Evolutionary conservation across 371 early-diverging fungal species (phyloP), one percentile per base, ranked within the genome.

Genomic region (Haplosporangium sp.): DNA sequence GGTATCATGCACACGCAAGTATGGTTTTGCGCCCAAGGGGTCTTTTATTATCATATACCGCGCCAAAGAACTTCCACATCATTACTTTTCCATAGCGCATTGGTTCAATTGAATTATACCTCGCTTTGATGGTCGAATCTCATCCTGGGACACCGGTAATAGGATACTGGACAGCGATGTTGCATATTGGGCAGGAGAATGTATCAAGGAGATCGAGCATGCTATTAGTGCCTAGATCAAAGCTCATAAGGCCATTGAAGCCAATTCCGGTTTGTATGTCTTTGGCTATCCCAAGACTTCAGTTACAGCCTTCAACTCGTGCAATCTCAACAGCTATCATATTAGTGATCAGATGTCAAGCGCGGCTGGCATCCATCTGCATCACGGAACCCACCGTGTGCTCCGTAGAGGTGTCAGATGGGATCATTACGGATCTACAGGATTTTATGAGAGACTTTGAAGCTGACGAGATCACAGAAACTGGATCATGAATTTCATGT

Each of bases 31-130:
- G 6, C 96, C 98, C 47, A 98, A 98, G 86, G 98, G 98, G 6
- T 93, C 96, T 5, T 95, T 95, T n/a, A 94, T 98, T 36, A 87
- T 98, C 67, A 94, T 98, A 96, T 98, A 96, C 75, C 84, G 89
- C 37, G 75, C 83, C 80, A 88, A 87, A 69, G 87, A 85, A 42
- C 86, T 97, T 73, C 94, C 93, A 62, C 91, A 91, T 81, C 97
- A 97, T 80, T 98, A 97, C 84, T 97, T 95, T 74, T 86, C 95
- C 54, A 83, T 86, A n/a, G 86, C 96, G 2, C 93, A 95, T 55
- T 98, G 99, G 99, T 91, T 95, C 0, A 98, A 96, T 52, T 98
- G 99, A 67, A 94, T 98, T 98, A 98, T 82, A 96, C 95, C 12
- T 94, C 95, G 23, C 99, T 97, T 89, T 94, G 47, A 87, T 97